phyloP scores from a whole-genome alignment of 345 rosid genomes.

The Lepidium aucheri region DNA sequence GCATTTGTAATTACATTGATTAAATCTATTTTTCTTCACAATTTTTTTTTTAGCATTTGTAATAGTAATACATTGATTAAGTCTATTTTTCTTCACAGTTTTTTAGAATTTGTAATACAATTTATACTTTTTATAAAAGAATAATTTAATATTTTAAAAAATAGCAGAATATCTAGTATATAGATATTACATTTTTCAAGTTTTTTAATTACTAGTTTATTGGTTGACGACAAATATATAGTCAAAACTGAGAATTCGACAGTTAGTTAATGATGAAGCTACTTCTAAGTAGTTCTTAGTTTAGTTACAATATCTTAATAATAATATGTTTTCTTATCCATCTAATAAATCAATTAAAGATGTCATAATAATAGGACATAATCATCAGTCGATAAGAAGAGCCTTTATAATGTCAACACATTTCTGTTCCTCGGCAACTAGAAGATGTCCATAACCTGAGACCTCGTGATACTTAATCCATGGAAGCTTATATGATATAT shows the following conservation, averaged over 20 bases:
- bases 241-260: background rate
- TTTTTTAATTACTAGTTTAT: no score
- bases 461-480: conserved; percentile 78
- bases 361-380: background rate
- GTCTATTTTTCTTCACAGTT: no score
- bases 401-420: conserved; percentile 48
- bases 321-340: background rate
- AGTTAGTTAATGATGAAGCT: background rate
- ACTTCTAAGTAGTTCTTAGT: background rate
- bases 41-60: no score
- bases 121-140: no score
- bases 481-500: conserved; percentile 48
- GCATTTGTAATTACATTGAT: no score
- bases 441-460: conserved; percentile 49
- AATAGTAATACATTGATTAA: no score
- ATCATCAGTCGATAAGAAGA: conserved; percentile 32
- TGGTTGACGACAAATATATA: background rate
- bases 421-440: conserved; percentile 26
- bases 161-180: no score
- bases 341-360: background rate
- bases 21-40: no score
- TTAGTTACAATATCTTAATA: background rate
- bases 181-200: no score
- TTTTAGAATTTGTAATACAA: no score
- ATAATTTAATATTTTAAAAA: no score